These are phyloP conservation scores for Penstemon davidsonii DNA, from an alignment of 257 asterid species.

Conservation along the genomic window DNA sequence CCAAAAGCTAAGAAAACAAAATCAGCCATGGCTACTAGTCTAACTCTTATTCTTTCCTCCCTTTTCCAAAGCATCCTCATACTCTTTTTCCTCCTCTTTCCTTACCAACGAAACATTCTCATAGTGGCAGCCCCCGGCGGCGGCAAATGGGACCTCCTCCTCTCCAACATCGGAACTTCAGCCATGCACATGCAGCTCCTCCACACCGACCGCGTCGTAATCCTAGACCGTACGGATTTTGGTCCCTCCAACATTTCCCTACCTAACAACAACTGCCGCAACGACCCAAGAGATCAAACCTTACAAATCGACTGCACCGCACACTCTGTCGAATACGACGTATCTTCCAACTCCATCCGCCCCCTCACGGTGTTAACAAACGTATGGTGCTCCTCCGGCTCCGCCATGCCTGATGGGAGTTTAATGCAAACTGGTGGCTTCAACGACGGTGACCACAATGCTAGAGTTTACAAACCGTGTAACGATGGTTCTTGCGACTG, in stretches of 20 bases:
- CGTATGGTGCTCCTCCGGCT: conserved; percentile 37
- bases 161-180: conserved; percentile 13
- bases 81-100: not conserved
- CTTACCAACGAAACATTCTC: not conserved
- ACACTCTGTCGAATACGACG: conserved; percentile 33
- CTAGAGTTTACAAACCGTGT: conserved; percentile 37
- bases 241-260: conserved; percentile 34
- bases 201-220: conserved; percentile 28
- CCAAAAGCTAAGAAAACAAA: not conserved
- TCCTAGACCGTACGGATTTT: conserved; percentile 31
- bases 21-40: not conserved
- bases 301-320: conserved; percentile 29
- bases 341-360: conserved; percentile 28
- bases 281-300: not conserved
- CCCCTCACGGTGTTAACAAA: conserved; percentile 29
- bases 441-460: conserved; percentile 34
- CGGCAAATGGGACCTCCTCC: conserved; percentile 17
- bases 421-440: conserved; percentile 44
- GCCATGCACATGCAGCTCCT: conserved; percentile 33
- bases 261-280: conserved; percentile 24
- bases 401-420: conserved; percentile 34
- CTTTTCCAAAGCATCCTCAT: not conserved
- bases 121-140: conserved; percentile 1
- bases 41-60: not conserved
- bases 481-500: conserved; percentile 33